phyloP scores from a whole-genome alignment of 495 filamentous ascomycete genomes.

The Pseudotulostoma volvatum region DNA sequence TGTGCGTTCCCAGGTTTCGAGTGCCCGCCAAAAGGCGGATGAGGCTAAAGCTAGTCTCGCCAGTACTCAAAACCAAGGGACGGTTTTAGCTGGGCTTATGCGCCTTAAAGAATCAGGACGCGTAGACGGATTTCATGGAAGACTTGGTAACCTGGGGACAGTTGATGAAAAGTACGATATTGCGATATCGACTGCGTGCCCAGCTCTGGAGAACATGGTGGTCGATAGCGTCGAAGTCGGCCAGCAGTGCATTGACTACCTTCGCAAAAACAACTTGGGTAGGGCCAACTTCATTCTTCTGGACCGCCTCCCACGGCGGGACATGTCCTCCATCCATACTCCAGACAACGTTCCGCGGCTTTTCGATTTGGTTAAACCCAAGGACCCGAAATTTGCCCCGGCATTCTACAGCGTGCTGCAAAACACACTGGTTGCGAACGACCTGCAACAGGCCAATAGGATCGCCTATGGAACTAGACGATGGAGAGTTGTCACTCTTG shows the following conservation, averaged over 20 bases:
- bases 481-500: constrained; percentile 91
- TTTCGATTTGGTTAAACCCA: constrained; percentile 83
- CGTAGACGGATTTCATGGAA: constrained; percentile 90
- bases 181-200: constrained; percentile 91
- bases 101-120: constrained; percentile 88
- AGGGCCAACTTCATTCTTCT: constrained; percentile 93
- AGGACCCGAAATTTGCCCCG: constrained; percentile 70
- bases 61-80: constrained; percentile 79
- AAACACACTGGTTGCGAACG: constrained; percentile 84
- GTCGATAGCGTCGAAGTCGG: constrained; percentile 89
- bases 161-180: constrained; percentile 92
- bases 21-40: constrained; percentile 80
- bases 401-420: constrained; percentile 90
- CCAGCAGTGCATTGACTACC: constrained; percentile 93
- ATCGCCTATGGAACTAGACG: constrained; percentile 85
- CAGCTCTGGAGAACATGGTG: constrained; percentile 81
- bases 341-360: constrained; percentile 84
- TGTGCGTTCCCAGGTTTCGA: constrained; percentile 64
- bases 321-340: constrained; percentile 63
- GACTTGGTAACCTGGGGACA: constrained; percentile 86
- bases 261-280: constrained; percentile 95
- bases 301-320: constrained; percentile 61
- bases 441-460: constrained; percentile 83
- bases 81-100: constrained; percentile 81
- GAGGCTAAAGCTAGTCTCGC: constrained; percentile 82